A percentile compares a stretch with the other conserved stretches of the same genome.
These are phyloP conservation scores for Olyra latifolia DNA, from an alignment of 176 grass and related monocot genomes.

Conservation along the genomic window DNA sequence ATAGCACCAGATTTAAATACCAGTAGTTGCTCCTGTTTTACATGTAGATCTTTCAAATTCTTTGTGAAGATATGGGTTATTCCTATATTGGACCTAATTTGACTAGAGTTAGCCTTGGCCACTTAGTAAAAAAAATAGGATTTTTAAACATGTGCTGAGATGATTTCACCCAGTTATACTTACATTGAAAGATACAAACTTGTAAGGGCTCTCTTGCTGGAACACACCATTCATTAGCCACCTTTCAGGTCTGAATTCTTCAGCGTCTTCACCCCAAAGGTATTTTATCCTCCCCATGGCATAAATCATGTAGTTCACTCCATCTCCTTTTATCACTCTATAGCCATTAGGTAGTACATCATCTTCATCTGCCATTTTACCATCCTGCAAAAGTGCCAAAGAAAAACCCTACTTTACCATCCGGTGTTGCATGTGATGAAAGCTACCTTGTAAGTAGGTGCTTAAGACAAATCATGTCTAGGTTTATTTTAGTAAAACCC, in stretches of 20 bases:
- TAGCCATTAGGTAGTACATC: constrained; percentile 54
- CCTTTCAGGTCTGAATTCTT: constrained; percentile 56
- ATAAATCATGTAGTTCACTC: constrained; percentile 53
- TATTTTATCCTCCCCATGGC: constrained; percentile 68
- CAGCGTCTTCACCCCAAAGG: constrained; percentile 63
- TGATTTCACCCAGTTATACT: background rate
- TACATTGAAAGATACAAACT: constrained; percentile 66
- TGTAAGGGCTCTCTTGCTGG: constrained; percentile 59
- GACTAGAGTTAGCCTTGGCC: background rate
- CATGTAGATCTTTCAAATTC: background rate
- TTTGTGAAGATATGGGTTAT: background rate
- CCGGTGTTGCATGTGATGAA: background rate
- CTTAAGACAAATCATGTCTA: background rate
- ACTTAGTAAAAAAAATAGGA: background rate
- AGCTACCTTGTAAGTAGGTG: background rate
- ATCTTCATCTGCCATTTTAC: constrained; percentile 55
- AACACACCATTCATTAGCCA: constrained; percentile 62
- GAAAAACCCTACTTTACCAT: background rate
- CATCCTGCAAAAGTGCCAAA: constrained; percentile 40
- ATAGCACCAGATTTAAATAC: background rate
- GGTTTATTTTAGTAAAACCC: constrained; percentile 3
- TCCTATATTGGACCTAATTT: background rate
- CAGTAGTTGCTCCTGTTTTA: constrained; percentile 4
- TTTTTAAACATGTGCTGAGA: constrained; percentile 3
- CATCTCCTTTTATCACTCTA: constrained; percentile 45